Evolutionary conservation across 2,329 filamentous ascomycete genomes (phyloP).

Genomic region (Epichloe scottii): DNA sequence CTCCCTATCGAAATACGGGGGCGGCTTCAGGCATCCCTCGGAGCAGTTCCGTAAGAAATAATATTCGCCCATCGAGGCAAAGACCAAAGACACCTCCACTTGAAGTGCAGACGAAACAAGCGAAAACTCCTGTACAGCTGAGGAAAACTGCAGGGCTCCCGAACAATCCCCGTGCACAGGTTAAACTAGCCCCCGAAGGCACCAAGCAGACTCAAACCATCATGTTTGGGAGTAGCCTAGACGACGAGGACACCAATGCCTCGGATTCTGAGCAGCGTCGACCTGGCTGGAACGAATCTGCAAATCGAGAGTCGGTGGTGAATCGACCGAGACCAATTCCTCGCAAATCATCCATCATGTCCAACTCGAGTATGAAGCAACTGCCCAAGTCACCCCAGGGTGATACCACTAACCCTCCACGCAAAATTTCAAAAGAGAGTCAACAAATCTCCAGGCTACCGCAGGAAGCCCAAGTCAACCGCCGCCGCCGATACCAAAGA

Average conservation of each 20-base stretch:
- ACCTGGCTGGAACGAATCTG: background rate
- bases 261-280: constrained; percentile 4
- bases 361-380: background rate
- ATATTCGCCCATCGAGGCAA: constrained; percentile 20
- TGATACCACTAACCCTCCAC: background rate
- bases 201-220: constrained; percentile 27
- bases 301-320: constrained; percentile 28
- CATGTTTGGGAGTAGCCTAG: constrained; percentile 43
- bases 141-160: constrained; percentile 35
- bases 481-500: background rate
- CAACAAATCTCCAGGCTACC: background rate
- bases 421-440: background rate
- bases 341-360: constrained; percentile 21
- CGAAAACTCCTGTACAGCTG: constrained; percentile 27
- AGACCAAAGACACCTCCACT: constrained; percentile 11
- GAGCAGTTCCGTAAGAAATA: constrained; percentile 17
- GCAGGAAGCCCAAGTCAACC: background rate
- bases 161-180: constrained; percentile 30
- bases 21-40: constrained; percentile 17
- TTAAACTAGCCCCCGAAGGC: constrained; percentile 19
- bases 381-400: background rate
- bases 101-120: constrained; percentile 12
- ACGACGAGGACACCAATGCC: constrained; percentile 36
- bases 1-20: background rate
- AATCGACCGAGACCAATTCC: constrained; percentile 45